These are phyloP conservation scores for Domatiomyces globalis DNA, from an alignment of 2,329 filamentous ascomycete genomes.

Conservation along the genomic window DNA sequence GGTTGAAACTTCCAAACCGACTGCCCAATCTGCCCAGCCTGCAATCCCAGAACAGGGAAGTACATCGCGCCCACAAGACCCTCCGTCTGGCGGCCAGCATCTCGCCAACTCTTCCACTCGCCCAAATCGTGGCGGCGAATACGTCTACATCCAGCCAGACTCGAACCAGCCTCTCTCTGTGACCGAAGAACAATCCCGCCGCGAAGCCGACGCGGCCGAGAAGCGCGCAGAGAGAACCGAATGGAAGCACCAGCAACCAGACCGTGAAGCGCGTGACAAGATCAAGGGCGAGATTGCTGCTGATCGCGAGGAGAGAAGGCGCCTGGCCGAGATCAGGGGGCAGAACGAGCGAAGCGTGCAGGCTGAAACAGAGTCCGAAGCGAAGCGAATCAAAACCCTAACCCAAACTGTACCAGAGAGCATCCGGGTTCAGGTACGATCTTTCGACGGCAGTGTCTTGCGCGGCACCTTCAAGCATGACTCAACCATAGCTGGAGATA, in stretches of 20 bases:
- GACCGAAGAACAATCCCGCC: neutral
- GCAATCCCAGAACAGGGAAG: conserved; percentile 1
- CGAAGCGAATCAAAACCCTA: conserved; percentile 11
- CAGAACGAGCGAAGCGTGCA: conserved; percentile 7
- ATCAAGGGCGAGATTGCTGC: conserved; percentile 63
- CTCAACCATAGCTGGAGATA: conserved; percentile 48
- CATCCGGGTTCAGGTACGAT: conserved; percentile 57
- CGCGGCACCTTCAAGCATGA: conserved; percentile 54
- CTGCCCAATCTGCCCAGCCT: neutral
- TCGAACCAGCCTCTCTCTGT: neutral
- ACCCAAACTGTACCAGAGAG: conserved; percentile 19
- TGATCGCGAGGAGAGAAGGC: conserved; percentile 55
- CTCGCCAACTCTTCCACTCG: neutral
- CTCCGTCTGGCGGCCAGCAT: conserved; percentile 3
- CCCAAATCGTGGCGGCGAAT: neutral
- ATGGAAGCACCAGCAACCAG: conserved; percentile 41
- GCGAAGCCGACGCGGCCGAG: conserved; percentile 2
- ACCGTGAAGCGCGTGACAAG: conserved; percentile 53
- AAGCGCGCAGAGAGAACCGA: conserved; percentile 14
- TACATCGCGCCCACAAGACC: conserved; percentile 2
- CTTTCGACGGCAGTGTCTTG: conserved; percentile 73
- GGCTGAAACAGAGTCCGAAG: conserved; percentile 8
- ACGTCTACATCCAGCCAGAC: neutral
- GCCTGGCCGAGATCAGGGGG: conserved; percentile 40
- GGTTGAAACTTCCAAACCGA: neutral